Evolutionary conservation across 495 filamentous ascomycete species (phyloP).

Genomic region (Elasticomyces elasticus): DNA sequence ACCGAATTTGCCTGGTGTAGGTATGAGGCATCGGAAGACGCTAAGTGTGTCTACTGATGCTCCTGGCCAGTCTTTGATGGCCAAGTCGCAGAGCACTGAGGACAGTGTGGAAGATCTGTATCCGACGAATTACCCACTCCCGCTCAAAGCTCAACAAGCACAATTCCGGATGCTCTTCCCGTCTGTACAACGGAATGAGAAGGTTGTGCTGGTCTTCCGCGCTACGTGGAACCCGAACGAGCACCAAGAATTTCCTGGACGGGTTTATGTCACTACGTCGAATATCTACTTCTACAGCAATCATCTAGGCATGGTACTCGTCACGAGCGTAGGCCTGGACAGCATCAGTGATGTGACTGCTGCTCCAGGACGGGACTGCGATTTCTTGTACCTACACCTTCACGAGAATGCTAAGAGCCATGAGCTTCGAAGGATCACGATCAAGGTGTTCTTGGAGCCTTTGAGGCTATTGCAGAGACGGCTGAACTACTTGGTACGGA

Average conservation of each 20-base stretch:
- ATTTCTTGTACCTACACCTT: constrained; percentile 84
- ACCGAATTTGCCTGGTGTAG: constrained; percentile 1
- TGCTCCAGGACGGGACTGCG: constrained; percentile 79
- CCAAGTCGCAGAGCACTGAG: not conserved
- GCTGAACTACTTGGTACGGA: constrained; percentile 72
- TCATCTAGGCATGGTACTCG: constrained; percentile 82
- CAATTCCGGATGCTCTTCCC: constrained; percentile 92
- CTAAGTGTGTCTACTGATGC: constrained; percentile 58
- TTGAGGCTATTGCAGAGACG: constrained; percentile 70
- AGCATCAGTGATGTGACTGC: constrained; percentile 79
- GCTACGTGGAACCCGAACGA: constrained; percentile 68
- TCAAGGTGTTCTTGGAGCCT: constrained; percentile 89
- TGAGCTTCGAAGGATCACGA: constrained; percentile 60
- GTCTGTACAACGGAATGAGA: constrained; percentile 59
- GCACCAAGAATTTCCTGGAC: constrained; percentile 71
- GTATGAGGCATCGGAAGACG: constrained; percentile 58
- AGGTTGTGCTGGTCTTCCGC: constrained; percentile 68
- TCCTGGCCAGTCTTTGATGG: not conserved
- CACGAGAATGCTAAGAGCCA: constrained; percentile 45
- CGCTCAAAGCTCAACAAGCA: constrained; percentile 77
- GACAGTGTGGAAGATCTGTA: constrained; percentile 46
- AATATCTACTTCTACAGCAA: constrained; percentile 94
- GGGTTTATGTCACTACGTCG: constrained; percentile 75
- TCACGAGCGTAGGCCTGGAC: constrained; percentile 61
- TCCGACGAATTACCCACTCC: constrained; percentile 71